These are phyloP conservation scores for Lithospermum erythrorhizon DNA, from an alignment of 257 asterid genomes.

Conservation along the genomic window DNA sequence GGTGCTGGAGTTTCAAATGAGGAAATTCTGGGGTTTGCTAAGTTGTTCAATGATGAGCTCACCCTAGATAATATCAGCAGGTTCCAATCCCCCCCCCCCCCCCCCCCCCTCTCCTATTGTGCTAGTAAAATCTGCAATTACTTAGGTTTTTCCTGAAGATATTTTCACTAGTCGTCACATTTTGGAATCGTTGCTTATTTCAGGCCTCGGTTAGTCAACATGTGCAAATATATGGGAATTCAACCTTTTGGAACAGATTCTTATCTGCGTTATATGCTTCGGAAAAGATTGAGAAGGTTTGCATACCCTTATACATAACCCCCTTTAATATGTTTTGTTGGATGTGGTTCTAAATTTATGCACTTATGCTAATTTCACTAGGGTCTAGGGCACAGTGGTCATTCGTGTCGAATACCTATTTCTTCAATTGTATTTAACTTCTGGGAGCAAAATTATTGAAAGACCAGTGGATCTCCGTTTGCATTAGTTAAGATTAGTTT, in stretches of 20 bases:
- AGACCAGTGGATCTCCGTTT: too few relatives aligned
- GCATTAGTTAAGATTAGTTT: too few relatives aligned
- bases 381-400: too few relatives aligned
- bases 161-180: conserved; percentile 7
- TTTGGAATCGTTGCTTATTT: conserved; percentile 7
- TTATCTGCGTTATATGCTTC: conserved; percentile 75
- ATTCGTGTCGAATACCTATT: too few relatives aligned
- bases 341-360: too few relatives aligned
- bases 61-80: conserved; percentile 91
- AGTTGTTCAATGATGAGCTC: conserved; percentile 91
- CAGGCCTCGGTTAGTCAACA: conserved; percentile 85
- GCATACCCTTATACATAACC: background rate
- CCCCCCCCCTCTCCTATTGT: conserved; percentile 3
- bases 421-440: too few relatives aligned
- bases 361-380: too few relatives aligned
- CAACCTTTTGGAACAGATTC: conserved; percentile 77
- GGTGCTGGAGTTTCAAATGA: conserved; percentile 79
- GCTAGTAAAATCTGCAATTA: background rate
- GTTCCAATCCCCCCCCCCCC: conserved; percentile 22
- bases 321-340: background rate
- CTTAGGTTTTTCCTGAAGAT: background rate
- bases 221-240: conserved; percentile 98
- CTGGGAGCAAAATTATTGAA: too few relatives aligned
- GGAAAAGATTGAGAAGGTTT: conserved; percentile 69
- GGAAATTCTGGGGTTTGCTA: conserved; percentile 81